phyloP scores from a whole-genome alignment of 495 filamentous ascomycete species.

The Tuber borchii region DNA sequence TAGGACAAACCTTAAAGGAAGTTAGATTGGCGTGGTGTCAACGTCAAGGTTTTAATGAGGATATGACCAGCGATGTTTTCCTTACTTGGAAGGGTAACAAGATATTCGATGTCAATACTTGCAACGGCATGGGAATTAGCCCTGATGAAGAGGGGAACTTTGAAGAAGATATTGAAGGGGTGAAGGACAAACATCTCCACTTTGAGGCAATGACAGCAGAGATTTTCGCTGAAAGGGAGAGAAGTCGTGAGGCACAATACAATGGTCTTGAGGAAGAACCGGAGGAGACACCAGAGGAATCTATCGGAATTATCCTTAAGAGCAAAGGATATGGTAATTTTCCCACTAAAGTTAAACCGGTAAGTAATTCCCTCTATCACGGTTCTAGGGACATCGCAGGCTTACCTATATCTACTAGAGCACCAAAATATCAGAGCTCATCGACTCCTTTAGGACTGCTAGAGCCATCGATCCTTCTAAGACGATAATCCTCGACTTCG shows the following conservation, averaged over 20 bases:
- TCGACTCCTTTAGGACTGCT: slow-evolving; percentile 50
- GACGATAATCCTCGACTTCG: slow-evolving; percentile 62
- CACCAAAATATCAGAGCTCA: slow-evolving; percentile 52
- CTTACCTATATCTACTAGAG: slow-evolving; percentile 40
- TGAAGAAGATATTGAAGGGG: slow-evolving; percentile 44
- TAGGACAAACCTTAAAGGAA: slow-evolving; percentile 59
- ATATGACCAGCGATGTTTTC: slow-evolving; percentile 53
- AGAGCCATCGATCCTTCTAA: slow-evolving; percentile 47
- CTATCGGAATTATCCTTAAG: slow-evolving; percentile 45
- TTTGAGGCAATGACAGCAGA: slow-evolving; percentile 68
- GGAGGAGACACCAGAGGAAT: slow-evolving; percentile 32
- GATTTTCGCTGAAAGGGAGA: slow-evolving; percentile 40
- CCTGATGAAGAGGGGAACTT: slow-evolving; percentile 46
- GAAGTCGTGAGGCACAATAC: slow-evolving; percentile 50
- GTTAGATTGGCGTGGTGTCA: slow-evolving; percentile 63
- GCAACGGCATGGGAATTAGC: slow-evolving; percentile 57
- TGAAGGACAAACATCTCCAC: slow-evolving; percentile 48
- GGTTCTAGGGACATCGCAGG: not conserved
- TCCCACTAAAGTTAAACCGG: slow-evolving; percentile 53
- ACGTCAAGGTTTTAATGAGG: slow-evolving; percentile 51
- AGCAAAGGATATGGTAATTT: slow-evolving; percentile 53
- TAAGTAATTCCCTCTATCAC: slow-evolving; percentile 34
- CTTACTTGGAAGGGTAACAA: slow-evolving; percentile 72
- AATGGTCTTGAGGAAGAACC: slow-evolving; percentile 46
- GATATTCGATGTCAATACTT: slow-evolving; percentile 66